These are phyloP conservation scores for Chlorociboria aeruginascens DNA, from an alignment of 495 filamentous ascomycete species.

Conservation along the genomic window DNA sequence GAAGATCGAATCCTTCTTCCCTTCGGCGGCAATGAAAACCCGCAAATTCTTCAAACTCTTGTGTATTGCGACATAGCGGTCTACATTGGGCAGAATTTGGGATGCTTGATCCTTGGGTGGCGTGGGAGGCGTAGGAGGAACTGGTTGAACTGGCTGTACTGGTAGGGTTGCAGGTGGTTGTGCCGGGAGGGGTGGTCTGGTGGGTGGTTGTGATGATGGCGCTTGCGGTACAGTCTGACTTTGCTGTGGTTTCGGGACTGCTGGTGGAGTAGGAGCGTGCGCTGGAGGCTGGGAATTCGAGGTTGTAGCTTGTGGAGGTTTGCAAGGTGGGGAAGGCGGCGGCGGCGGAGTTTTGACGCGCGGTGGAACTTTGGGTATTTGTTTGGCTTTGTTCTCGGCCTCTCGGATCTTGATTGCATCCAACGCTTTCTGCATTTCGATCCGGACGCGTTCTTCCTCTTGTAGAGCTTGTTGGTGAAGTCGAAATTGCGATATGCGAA, in stretches of 20 bases:
- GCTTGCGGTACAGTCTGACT: not conserved
- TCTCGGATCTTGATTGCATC: conserved; percentile 28
- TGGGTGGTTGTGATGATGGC: not conserved
- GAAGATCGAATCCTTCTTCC: conserved; percentile 38
- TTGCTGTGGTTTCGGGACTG: not conserved
- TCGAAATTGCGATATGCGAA: conserved; percentile 32
- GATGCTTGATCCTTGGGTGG: not conserved
- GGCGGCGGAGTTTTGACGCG: conserved; percentile 26
- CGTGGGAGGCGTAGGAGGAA: not conserved
- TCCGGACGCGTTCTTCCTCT: conserved; percentile 39
- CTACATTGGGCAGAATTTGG: not conserved
- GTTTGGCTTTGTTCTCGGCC: conserved; percentile 25
- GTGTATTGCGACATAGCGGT: conserved; percentile 54
- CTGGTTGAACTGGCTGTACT: not conserved
- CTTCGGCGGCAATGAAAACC: conserved; percentile 34
- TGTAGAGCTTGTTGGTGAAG: conserved; percentile 30
- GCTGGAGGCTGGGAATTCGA: not conserved
- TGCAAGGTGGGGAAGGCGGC: not conserved
- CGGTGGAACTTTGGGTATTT: conserved; percentile 23
- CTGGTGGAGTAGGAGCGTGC: not conserved
- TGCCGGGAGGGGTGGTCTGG: not conserved
- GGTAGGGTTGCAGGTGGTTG: not conserved
- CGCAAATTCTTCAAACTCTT: conserved; percentile 61
- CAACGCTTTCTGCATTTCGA: conserved; percentile 27
- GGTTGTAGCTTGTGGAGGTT: too few species aligned